Base-by-base conservation (phyloP, 345 rosid genomes). In the Angophora floribunda region DNA sequence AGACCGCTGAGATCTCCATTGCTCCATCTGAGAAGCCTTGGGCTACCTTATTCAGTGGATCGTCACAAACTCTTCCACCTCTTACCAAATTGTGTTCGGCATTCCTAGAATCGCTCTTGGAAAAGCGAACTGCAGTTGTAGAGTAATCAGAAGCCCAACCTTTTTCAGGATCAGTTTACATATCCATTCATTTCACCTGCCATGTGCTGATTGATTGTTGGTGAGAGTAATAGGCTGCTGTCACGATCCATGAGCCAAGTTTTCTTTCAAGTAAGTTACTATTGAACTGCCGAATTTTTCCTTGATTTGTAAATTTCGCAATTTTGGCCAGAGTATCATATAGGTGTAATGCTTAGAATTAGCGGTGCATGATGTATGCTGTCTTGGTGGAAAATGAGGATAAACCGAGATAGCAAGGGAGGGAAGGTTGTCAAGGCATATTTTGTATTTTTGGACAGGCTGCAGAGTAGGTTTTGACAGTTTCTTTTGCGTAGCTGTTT, bases 31-130 rank as follows among this genome's bases (percentile, higher is more conserved):
- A 92, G 90, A 98, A 94, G 91, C 95, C 97, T 2, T 97, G 99
- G 99, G 97, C 96, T 88, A 93, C 95, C 7, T 93, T 98, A 88
- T 96, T 96, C 94, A 91, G 94, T 16, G 97, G 99, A 12, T 90
- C 99, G 6, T 96, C 99, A 7, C 97, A 97, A 88, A 94, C 91
- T 86, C 97, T 96, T 88, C 99, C 99, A 7, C 99, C 99, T 6
- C 96, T 96, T 16, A 90, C 95, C 87, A 95, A 94, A 89, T 75
- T 98, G 86, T 98, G 99, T 89, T 91, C 92, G 0, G 90, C 90
- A 79, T 97, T 97, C 93, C 90, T 95, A 57, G 99, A 95, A 89
- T 93, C 99, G 3, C 88, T 98, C 86, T 91, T 97, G 94, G 97
- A 96, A 85, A 98, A 93, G 91, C 94, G 97, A 89, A 91, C 94